Percentiles rank a stretch among this genome's conserved stretches.
These are phyloP conservation scores for Geranium brycei DNA, from an alignment of 345 rosid species.

Conservation along the genomic window DNA sequence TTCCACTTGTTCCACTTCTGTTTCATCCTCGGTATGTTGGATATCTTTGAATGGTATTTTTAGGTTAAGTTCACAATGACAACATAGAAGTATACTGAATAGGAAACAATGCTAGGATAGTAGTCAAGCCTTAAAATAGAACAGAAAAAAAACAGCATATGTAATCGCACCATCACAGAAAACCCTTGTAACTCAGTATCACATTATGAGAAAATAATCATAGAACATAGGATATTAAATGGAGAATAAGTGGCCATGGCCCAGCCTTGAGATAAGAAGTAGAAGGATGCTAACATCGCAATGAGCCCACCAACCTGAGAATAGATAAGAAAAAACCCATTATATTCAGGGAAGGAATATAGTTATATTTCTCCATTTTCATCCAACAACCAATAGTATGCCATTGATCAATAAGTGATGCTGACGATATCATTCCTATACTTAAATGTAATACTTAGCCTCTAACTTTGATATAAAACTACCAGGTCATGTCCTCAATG, in stretches of 20 bases:
- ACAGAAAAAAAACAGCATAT: neutral
- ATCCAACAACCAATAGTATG: neutral
- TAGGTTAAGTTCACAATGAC: slow-evolving; percentile 43
- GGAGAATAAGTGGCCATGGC: slow-evolving; percentile 76
- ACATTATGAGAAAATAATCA: neutral
- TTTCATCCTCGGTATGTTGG: slow-evolving; percentile 27
- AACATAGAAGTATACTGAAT: slow-evolving; percentile 8
- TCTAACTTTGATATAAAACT: neutral
- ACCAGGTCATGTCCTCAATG: neutral
- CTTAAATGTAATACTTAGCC: neutral
- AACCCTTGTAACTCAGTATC: slow-evolving; percentile 3
- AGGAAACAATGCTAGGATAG: neutral
- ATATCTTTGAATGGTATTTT: slow-evolving; percentile 48
- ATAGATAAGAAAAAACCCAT: slow-evolving; percentile 10
- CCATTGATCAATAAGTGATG: neutral
- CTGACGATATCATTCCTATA: neutral
- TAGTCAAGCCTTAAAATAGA: neutral
- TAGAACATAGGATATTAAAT: slow-evolving; percentile 52
- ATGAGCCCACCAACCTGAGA: slow-evolving; percentile 81
- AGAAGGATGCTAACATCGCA: slow-evolving; percentile 76
- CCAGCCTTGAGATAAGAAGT: slow-evolving; percentile 95
- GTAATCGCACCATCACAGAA: neutral
- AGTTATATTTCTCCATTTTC: neutral
- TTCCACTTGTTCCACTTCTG: slow-evolving; percentile 13
- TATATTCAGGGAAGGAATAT: slow-evolving; percentile 8